phyloP scores from a whole-genome alignment of 78 protist genomes.

The Corallochytrium limacisporum region DNA sequence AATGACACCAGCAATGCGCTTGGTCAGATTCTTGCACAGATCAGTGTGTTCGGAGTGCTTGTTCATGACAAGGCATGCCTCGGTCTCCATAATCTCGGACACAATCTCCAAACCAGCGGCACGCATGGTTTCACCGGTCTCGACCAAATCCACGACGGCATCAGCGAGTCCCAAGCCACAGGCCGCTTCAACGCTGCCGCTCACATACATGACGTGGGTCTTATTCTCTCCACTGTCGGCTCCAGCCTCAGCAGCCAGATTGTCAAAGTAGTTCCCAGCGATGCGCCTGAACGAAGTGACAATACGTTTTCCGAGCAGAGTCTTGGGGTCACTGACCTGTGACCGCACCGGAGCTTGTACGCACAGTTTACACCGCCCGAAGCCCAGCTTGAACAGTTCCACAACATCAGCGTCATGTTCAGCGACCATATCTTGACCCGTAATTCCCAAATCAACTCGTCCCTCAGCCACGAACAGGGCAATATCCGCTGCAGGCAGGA shows the following conservation, averaged over 20 bases:
- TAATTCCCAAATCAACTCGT: conserved; percentile 50
- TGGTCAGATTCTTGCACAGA: background rate
- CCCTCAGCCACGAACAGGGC: conserved; percentile 40
- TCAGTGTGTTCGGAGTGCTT: conserved; percentile 21
- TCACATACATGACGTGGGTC: conserved; percentile 1
- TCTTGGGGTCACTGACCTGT: background rate
- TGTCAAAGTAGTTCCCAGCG: conserved; percentile 11
- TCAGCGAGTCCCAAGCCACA: conserved; percentile 40
- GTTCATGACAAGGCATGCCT: conserved; percentile 43
- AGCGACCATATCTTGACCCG: conserved; percentile 42
- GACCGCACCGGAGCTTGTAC: conserved; percentile 27
- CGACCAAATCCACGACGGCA: conserved; percentile 52
- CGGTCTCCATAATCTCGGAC: conserved; percentile 4
- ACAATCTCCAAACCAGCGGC: conserved; percentile 44
- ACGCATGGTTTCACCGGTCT: conserved; percentile 62
- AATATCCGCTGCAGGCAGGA: conserved; percentile 59
- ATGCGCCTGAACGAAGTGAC: conserved; percentile 55
- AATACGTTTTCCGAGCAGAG: conserved; percentile 32
- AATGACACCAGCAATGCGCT: conserved; percentile 30
- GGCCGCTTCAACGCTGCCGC: conserved; percentile 61
- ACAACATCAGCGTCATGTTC: conserved; percentile 17
- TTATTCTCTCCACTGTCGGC: background rate
- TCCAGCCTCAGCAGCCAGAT: background rate
- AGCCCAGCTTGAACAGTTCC: conserved; percentile 19
- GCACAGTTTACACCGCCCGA: conserved; percentile 45